Percentiles rank a stretch among this genome's conserved stretches.
These are phyloP conservation scores for Apiotrichum mycotoxinovorans DNA, from an alignment of 1,284 basidiomycete species.

Conservation along the genomic window DNA sequence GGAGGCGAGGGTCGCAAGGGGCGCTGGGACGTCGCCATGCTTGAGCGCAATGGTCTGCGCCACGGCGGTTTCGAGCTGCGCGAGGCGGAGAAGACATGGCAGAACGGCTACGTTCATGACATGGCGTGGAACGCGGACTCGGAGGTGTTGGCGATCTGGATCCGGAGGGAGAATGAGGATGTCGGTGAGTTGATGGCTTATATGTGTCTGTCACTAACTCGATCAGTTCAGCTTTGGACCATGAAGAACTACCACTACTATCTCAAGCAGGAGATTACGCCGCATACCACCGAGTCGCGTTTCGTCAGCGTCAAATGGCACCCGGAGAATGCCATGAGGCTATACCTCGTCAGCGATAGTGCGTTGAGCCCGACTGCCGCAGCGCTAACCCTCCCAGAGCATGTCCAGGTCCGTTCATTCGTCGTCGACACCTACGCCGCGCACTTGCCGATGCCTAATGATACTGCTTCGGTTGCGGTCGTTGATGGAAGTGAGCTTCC, in stretches of 20 bases:
- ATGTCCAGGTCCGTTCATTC: constrained; percentile 63
- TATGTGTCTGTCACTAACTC: constrained; percentile 12
- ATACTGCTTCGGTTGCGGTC: constrained; percentile 83
- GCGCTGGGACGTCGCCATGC: constrained; percentile 86
- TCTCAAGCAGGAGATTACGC: constrained; percentile 78
- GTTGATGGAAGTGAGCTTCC: constrained; percentile 74
- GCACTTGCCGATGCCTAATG: constrained; percentile 60
- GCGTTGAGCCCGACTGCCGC: constrained; percentile 40
- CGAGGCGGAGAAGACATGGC: constrained; percentile 50
- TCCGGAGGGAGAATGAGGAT: constrained; percentile 63
- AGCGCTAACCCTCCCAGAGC: constrained; percentile 33
- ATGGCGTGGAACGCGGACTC: constrained; percentile 88
- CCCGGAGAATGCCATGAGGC: constrained; percentile 67
- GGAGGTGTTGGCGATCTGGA: constrained; percentile 77
- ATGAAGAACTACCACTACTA: constrained; percentile 97
- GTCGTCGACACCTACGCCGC: constrained; percentile 74
- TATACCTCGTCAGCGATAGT: constrained; percentile 70
- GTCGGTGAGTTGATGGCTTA: constrained; percentile 55
- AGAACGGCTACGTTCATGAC: constrained; percentile 60
- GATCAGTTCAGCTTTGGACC: constrained; percentile 86
- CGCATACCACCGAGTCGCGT: constrained; percentile 48
- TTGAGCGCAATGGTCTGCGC: constrained; percentile 89
- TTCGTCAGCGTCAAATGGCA: constrained; percentile 80
- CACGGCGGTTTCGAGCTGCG: constrained; percentile 83
- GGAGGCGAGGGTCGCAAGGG: constrained; percentile 57